phyloP scores from a whole-genome alignment of 345 rosid genomes.

The Eucalyptus cloeziana region DNA sequence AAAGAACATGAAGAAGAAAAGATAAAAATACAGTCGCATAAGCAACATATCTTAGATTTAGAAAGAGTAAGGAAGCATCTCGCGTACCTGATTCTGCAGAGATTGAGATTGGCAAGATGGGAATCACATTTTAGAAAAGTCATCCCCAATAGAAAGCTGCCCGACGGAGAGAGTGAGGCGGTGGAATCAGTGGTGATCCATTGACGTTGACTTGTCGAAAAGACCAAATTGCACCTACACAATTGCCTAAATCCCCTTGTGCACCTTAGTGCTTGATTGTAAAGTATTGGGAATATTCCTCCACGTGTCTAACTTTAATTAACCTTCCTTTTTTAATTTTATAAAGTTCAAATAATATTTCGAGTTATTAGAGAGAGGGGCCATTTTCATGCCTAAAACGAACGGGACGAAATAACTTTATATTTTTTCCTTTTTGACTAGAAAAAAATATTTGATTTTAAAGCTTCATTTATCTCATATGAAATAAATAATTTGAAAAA shows the following conservation, averaged over 20 bases:
- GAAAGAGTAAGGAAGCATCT: neutral
- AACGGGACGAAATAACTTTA: neutral
- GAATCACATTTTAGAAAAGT: neutral
- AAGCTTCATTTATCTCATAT: accelerated
- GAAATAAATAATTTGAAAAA: too few relatives aligned
- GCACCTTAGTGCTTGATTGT: neutral
- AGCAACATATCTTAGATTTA: neutral
- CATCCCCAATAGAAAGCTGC: neutral
- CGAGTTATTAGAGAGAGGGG: neutral
- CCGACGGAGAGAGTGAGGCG: neutral
- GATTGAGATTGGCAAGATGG: neutral
- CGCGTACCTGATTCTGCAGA: neutral
- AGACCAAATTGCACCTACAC: neutral
- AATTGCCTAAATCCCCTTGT: neutral
- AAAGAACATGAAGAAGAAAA: neutral
- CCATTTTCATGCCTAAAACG: neutral
- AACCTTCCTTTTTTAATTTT: too few relatives aligned
- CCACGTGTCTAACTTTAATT: neutral
- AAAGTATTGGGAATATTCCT: neutral
- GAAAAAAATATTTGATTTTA: too few relatives aligned
- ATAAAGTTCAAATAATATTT: neutral
- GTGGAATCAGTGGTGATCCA: neutral
- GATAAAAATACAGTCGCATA: neutral
- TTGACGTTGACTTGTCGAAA: neutral
- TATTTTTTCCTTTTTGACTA: too few relatives aligned